Evolutionary conservation across 345 rosid genomes (phyloP), one percentile per base, ranked within the genome.

Genomic region (Gossypium raimondii): DNA sequence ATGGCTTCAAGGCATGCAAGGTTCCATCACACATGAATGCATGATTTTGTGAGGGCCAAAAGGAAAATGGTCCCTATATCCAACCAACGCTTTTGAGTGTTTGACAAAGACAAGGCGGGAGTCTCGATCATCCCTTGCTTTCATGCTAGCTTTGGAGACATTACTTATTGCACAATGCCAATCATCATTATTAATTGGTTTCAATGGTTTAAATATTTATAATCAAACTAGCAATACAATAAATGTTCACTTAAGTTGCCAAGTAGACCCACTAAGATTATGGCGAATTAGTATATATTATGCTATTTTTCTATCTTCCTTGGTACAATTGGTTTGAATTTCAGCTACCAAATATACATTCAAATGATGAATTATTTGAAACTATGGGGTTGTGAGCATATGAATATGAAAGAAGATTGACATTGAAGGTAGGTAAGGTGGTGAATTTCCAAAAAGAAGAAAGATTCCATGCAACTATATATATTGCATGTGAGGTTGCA

Each of bases 41-140:
- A 73, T 73, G 74, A 73, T 73, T 73, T 50, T 20, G 56, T 16
- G 10, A 2, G 27, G 1, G 5, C 9, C 3, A 41, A 38, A 2
- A 34, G 17, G 4, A n/a, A 34, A 13, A 10, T 61, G 82, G 84
- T 76, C 82, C 85, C 81, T 38, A 24, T 66, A 11, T 34, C 56
- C 78, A 74, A 80, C 83, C 13, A 79, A 76, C 68, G 14, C 7
- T 34, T 34, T 34, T 34, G 41, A 34, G 41, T 5, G 73, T 47
- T 70, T 25, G 83, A 75, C 69, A 68, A 52, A 64, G 64, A 64
- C 75, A 24, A 64, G 47, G 58, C 78, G 69, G 20, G 27, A 34
- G 10, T 24, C 55, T 76, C 51, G 53, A 76, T 73, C 22, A 73
- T 70, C 27, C 41, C 34, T 17, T 75, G 73, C 71, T 34, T 34